Evolutionary conservation across 139 green algal species (phyloP).

Genomic region (Dunaliella sp.): DNA sequence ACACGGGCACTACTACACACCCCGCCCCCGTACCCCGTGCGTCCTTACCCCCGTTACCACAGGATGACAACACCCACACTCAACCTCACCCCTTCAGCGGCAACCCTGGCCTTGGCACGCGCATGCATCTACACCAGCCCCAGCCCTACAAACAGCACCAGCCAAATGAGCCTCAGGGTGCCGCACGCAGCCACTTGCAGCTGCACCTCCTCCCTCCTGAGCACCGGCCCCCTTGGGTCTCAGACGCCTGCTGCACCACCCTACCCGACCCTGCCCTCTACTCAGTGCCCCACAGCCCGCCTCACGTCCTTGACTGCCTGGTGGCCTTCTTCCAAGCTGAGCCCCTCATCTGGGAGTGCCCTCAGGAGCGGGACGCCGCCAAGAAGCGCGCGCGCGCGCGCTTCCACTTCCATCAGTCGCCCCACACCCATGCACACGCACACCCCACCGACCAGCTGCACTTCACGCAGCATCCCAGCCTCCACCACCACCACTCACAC

Average conservation of each 20-base stretch:
- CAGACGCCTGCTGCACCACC: no score
- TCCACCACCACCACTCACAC: no score
- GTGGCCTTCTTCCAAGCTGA: constrained; percentile 7
- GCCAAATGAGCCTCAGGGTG: no score
- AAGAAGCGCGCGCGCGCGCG: not conserved
- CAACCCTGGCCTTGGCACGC: no score
- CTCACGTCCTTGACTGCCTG: constrained; percentile 4
- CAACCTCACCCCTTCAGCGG: no score
- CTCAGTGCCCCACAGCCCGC: not conserved
- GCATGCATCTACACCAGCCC: no score
- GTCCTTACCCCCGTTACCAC: no score
- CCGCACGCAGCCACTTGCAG: not conserved
- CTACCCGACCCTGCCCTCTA: not conserved
- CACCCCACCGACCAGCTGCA: not conserved
- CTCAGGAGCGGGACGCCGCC: not conserved
- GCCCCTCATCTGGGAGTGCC: not conserved
- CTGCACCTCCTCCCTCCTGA: not conserved
- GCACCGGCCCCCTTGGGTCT: not conserved
- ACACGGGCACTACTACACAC: no score
- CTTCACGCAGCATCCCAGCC: not conserved
- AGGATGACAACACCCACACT: no score
- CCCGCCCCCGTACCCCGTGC: no score
- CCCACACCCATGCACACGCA: not conserved
- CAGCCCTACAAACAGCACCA: no score
- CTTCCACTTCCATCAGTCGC: not conserved